phyloP scores from a whole-genome alignment of 1,284 basidiomycete species.

The Dichomitus squalens region DNA sequence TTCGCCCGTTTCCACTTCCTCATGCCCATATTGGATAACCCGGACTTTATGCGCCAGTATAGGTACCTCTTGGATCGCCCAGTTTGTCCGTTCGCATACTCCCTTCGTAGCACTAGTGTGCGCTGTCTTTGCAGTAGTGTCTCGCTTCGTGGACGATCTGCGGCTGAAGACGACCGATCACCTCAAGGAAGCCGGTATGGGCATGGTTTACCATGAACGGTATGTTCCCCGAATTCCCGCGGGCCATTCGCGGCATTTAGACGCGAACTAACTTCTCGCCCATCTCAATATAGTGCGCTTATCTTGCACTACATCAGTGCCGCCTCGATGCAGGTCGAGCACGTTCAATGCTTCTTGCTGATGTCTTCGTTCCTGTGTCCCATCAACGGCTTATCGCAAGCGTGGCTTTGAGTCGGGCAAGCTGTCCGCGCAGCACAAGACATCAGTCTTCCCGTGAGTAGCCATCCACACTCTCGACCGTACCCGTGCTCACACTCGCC shows the following conservation, averaged over 20 bases:
- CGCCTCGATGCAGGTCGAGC: constrained; percentile 76
- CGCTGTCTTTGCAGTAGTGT: constrained; percentile 82
- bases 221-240: constrained; percentile 35
- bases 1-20: constrained; percentile 84
- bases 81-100: constrained; percentile 56
- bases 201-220: constrained; percentile 87
- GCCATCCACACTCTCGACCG: constrained; percentile 1
- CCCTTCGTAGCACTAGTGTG: constrained; percentile 81
- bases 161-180: constrained; percentile 59
- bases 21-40: constrained; percentile 83
- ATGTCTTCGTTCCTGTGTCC: constrained; percentile 89
- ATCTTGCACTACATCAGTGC: constrained; percentile 88
- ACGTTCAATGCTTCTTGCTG: constrained; percentile 87
- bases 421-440: constrained; percentile 87
- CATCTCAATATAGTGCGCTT: constrained; percentile 59
- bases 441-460: constrained; percentile 83
- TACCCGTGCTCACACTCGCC: constrained; percentile 20
- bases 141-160: constrained; percentile 75
- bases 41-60: constrained; percentile 75
- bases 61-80: constrained; percentile 72
- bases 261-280: constrained; percentile 22
- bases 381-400: constrained; percentile 88
- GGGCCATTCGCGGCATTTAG: constrained; percentile 4
- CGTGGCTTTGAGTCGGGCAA: constrained; percentile 88
- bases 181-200: constrained; percentile 76